Evolutionary conservation across 805 yeast species (phyloP).

Genomic region (Priceomyces haplophilus): DNA sequence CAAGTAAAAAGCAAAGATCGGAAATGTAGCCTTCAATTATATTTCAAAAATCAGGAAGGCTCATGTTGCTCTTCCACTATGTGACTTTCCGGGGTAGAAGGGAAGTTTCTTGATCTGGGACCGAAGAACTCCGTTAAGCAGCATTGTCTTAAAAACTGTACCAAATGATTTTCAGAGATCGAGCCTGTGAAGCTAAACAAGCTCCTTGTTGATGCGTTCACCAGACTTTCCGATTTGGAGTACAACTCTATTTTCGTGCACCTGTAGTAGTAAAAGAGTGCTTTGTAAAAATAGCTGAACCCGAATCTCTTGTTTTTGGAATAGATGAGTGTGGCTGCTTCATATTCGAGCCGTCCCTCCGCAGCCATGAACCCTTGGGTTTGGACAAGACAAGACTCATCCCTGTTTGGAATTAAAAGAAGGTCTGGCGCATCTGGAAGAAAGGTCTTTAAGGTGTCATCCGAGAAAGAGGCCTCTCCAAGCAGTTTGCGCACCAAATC

Average conservation of each 20-base stretch:
- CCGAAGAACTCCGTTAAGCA: conserved; percentile 11
- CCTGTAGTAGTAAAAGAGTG: conserved; percentile 13
- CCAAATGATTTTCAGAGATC: conserved; percentile 8
- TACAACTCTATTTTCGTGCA: background rate
- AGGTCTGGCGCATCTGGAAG: conserved; percentile 16
- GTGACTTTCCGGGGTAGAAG: background rate
- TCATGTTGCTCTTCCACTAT: background rate
- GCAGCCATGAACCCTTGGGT: conserved; percentile 12
- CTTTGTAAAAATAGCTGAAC: conserved; percentile 16
- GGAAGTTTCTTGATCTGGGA: conserved; percentile 7
- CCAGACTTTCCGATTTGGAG: background rate
- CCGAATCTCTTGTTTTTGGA: conserved; percentile 14
- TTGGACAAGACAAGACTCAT: conserved; percentile 2
- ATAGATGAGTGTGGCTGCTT: conserved; percentile 10
- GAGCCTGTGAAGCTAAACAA: conserved; percentile 6
- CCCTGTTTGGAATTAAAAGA: conserved; percentile 11
- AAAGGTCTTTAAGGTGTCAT: background rate
- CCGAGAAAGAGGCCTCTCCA: background rate
- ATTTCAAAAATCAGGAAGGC: too few relatives aligned
- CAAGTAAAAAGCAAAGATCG: too few relatives aligned
- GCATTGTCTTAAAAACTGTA: conserved; percentile 9
- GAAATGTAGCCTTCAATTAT: too few relatives aligned
- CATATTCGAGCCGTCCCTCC: conserved; percentile 1
- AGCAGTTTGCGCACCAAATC: conserved; percentile 1
- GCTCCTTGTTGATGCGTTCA: conserved; percentile 5